Percentiles rank a stretch among this genome's conserved stretches.
Conservation (phyloP, 2,329 filamentous ascomycete genomes). For the Blumeria hordei region DNA sequence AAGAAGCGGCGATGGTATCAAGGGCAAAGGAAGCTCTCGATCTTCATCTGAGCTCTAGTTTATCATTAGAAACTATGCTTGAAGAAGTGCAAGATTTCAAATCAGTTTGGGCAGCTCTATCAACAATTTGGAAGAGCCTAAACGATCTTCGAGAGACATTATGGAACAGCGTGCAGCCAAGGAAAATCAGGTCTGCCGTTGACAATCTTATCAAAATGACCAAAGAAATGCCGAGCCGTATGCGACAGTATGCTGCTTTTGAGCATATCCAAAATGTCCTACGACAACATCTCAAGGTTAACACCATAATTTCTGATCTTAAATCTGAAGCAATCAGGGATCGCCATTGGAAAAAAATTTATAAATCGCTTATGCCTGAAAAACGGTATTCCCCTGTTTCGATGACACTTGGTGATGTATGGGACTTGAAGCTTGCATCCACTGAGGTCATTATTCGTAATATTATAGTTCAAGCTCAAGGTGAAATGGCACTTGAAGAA, state of each 20-base stretch:
- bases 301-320: conserved; percentile 64
- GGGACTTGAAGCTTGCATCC: conserved; percentile 78
- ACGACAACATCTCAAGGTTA: conserved; percentile 73
- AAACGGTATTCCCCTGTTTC: conserved; percentile 86
- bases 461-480: conserved; percentile 86
- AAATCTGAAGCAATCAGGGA: conserved; percentile 94
- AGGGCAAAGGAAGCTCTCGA: conserved; percentile 95
- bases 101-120: conserved; percentile 88
- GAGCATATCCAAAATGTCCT: conserved; percentile 90
- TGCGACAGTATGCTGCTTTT: conserved; percentile 99
- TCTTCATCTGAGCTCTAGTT: conserved; percentile 56
- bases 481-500: conserved; percentile 94
- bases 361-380: conserved; percentile 78
- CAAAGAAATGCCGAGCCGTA: conserved; percentile 95
- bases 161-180: conserved; percentile 87
- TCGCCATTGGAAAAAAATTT: conserved; percentile 93
- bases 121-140: conserved; percentile 87
- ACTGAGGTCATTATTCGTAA: conserved; percentile 76
- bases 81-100: conserved; percentile 98
- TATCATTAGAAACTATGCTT: conserved; percentile 59
- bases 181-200: conserved; percentile 73
- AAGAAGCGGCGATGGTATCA: conserved; percentile 77
- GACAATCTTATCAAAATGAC: conserved; percentile 92
- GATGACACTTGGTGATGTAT: conserved; percentile 94
- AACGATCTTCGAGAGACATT: conserved; percentile 80